Evolutionary conservation across 192 early-diverging fungal species (phyloP).

Genomic region (Umbelopsis ramanniana): DNA sequence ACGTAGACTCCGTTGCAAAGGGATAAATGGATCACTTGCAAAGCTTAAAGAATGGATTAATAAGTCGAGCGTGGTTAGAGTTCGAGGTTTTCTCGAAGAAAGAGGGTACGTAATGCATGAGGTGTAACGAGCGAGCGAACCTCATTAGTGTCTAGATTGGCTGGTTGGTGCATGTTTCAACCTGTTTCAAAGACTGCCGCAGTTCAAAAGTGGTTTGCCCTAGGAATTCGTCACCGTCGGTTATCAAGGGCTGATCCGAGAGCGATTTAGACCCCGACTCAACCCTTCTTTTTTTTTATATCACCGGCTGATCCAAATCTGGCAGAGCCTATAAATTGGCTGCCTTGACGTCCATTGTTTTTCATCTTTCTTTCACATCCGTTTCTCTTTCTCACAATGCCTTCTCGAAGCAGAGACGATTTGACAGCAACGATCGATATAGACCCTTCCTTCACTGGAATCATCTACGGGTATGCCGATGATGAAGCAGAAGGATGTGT

Average conservation of each 20-base stretch:
- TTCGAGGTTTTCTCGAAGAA: not conserved
- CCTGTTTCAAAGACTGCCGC: not conserved
- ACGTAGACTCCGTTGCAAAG: not conserved
- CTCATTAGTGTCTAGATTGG: not conserved
- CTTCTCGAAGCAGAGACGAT: slow-evolving; percentile 26
- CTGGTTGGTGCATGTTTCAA: not conserved
- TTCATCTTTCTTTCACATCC: not conserved
- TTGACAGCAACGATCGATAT: slow-evolving; percentile 19
- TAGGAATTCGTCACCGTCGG: not conserved
- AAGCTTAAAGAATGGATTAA: too few species aligned
- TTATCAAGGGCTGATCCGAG: slow-evolving; percentile 2
- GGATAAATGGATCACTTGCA: too few species aligned
- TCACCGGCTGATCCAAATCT: not conserved
- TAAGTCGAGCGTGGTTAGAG: not conserved
- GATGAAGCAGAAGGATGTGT: slow-evolving; percentile 43
- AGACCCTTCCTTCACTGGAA: slow-evolving; percentile 38
- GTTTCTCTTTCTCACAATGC: slow-evolving; percentile 12
- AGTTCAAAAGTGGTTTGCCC: not conserved
- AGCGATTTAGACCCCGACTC: not conserved
- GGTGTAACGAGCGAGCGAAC: not conserved
- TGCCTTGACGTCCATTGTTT: not conserved
- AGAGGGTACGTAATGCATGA: not conserved
- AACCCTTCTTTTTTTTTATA: not conserved
- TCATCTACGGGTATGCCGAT: slow-evolving; percentile 29
- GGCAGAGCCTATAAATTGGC: slow-evolving; percentile 3